Conservation (phyloP, 2,329 filamentous ascomycete species). For the Paramyrothecium sp. region DNA sequence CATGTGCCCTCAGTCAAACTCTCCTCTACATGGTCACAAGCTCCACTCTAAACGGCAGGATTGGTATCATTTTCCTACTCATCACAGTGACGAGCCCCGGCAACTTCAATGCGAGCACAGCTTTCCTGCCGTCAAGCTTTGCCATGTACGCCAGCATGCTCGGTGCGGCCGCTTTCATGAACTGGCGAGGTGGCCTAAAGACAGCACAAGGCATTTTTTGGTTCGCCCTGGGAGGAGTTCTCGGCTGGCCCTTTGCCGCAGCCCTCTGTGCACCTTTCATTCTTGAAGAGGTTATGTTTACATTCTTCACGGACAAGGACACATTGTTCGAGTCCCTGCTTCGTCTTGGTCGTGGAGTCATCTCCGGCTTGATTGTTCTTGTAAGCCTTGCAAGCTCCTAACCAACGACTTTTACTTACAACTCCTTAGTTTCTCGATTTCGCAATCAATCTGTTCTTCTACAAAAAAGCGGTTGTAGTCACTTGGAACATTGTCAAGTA, state of each 20-base stretch:
- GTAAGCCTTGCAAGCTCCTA: constrained; percentile 34
- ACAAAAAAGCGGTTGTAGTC: constrained; percentile 73
- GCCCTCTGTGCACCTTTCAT: constrained; percentile 81
- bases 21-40: constrained; percentile 77
- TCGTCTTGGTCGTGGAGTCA: constrained; percentile 64
- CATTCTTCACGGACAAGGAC: constrained; percentile 52
- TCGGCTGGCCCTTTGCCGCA: constrained; percentile 94
- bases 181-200: constrained; percentile 77
- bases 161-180: constrained; percentile 85
- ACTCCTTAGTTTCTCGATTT: constrained; percentile 61
- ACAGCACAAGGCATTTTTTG: constrained; percentile 84
- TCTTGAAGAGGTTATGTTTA: constrained; percentile 68
- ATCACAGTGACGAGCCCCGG: constrained; percentile 78
- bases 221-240: constrained; percentile 80
- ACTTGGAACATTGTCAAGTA: constrained; percentile 94
- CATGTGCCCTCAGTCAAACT: constrained; percentile 81
- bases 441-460: constrained; percentile 78
- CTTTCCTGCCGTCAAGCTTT: constrained; percentile 91
- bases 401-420: background rate
- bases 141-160: constrained; percentile 93
- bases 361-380: constrained; percentile 66
- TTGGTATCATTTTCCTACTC: constrained; percentile 82
- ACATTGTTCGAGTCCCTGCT: constrained; percentile 58
- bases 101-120: constrained; percentile 86
- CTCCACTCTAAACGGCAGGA: constrained; percentile 73